Conservation (phyloP, 1,139 yeast species). For the Kodamaea derodonti region DNA sequence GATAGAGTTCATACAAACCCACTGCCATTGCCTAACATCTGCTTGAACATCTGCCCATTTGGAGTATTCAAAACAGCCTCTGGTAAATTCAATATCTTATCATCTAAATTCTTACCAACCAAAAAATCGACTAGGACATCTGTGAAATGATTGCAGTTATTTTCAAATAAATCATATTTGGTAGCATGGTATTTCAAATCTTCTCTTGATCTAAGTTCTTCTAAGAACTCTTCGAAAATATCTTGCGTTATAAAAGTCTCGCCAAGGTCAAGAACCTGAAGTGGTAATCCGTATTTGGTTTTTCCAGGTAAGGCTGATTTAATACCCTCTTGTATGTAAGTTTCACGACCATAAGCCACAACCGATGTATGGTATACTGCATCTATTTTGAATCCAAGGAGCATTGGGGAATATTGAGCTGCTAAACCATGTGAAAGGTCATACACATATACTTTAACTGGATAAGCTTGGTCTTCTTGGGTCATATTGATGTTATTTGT, state of each 20-base stretch:
- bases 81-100: slow-evolving; percentile 53
- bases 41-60: slow-evolving; percentile 45
- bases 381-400: slow-evolving; percentile 47
- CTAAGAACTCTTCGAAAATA: slow-evolving; percentile 49
- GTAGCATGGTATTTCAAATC: slow-evolving; percentile 43
- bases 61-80: slow-evolving; percentile 56
- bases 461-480: slow-evolving; percentile 10
- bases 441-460: slow-evolving; percentile 59
- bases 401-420: slow-evolving; percentile 37
- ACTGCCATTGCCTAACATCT: slow-evolving; percentile 29
- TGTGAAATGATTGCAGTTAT: slow-evolving; percentile 69
- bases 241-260: slow-evolving; percentile 50
- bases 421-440: slow-evolving; percentile 55
- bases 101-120: slow-evolving; percentile 47
- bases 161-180: slow-evolving; percentile 56
- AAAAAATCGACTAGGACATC: slow-evolving; percentile 56
- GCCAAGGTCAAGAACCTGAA: slow-evolving; percentile 53
- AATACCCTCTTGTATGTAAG: slow-evolving; percentile 61
- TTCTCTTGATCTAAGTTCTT: slow-evolving; percentile 40
- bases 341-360: slow-evolving; percentile 52
- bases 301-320: slow-evolving; percentile 43
- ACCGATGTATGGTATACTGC: slow-evolving; percentile 70
- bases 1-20: slow-evolving; percentile 8
- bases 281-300: slow-evolving; percentile 60
- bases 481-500: background rate